Evolutionary conservation across 106 monocot genomes (phyloP), one percentile per base, ranked within the genome.

Genomic region (Allium sativum): DNA sequence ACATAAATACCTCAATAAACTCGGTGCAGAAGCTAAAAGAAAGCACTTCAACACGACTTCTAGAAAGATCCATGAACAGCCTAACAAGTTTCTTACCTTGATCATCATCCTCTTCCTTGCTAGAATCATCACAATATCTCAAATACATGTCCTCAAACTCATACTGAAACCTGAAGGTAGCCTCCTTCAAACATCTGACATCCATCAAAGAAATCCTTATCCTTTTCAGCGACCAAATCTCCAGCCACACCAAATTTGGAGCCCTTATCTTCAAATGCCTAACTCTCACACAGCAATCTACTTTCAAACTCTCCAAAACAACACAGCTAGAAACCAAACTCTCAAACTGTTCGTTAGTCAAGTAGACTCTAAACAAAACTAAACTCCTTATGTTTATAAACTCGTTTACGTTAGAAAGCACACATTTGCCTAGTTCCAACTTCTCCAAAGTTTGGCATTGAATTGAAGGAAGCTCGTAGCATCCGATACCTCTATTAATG

Each of bases 231-330:
- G 64, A 50, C 9, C 15, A 40, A 15, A 64, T 40, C 51, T 64
- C 64, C 64, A 64, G 7, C 9, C 50, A 51, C 12, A 14, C 8
- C 13, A 51, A n/a, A 1, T 40, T 64, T 7, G 64, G 64, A n/a
- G 64, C 48, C 22, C 50, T 15, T 5, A 64, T 64, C 15, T 11
- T 64, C 5, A 31, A 40, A 44, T 64, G 64, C 21, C 64, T 48
- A 15, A 64, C 31, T 40, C 10, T 52, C 4, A 51, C 31, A 8
- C 64, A 64, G 8, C 64, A 40, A 12, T 64, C 64, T 2, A 64
- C 64, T 40, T 64, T 64, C 64, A 64, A 40, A 45, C 31, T 64
- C 51, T 64, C 64, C 64, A 64, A 51, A 7, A 40, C n/a, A 48
- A 22, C 52, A 51, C 64, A 64, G 13, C 15, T 15, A 5, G 64